Percentiles rank a stretch among this genome's conserved stretches.
Conservation (phyloP, 2,329 filamentous ascomycete genomes). For the Ascochyta koolunga region DNA sequence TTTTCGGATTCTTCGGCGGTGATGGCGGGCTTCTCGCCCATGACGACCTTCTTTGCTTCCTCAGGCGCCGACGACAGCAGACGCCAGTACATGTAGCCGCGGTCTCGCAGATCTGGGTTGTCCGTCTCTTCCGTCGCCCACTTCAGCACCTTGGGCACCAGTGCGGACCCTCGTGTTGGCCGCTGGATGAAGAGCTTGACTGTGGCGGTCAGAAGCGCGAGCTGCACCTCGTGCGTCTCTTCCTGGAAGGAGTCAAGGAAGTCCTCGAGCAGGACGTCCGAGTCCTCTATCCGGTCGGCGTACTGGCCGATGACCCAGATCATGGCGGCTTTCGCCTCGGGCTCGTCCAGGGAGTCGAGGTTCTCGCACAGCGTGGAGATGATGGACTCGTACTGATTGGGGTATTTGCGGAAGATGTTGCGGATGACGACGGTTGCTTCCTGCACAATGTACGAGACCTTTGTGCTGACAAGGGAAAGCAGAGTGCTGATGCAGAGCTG, state of each 20-base stretch:
- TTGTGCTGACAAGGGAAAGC: slow-evolving; percentile 93
- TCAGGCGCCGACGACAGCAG: slow-evolving; percentile 90
- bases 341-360: slow-evolving; percentile 93
- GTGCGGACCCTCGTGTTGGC: slow-evolving; percentile 88
- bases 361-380: slow-evolving; percentile 96
- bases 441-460: slow-evolving; percentile 98
- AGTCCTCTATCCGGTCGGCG: slow-evolving; percentile 95
- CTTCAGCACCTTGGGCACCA: slow-evolving; percentile 93
- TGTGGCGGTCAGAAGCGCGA: slow-evolving; percentile 91
- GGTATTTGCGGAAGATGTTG: slow-evolving; percentile 99
- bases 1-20: slow-evolving; percentile 90
- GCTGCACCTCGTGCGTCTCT: slow-evolving; percentile 92
- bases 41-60: slow-evolving; percentile 84
- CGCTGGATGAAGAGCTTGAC: slow-evolving; percentile 98
- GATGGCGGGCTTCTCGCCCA: slow-evolving; percentile 97
- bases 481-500: slow-evolving; percentile 90
- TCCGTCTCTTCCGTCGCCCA: slow-evolving; percentile 99
- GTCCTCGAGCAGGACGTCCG: slow-evolving; percentile 89
- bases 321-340: slow-evolving; percentile 97
- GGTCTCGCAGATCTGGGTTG: slow-evolving; percentile 92
- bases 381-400: slow-evolving; percentile 97
- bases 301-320: slow-evolving; percentile 99
- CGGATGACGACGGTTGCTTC: slow-evolving; percentile 98
- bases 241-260: slow-evolving; percentile 94
- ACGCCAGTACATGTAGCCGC: slow-evolving; percentile 99